phyloP scores from a whole-genome alignment of 148 eudicot species.

The Fagopyrum tataricum region DNA sequence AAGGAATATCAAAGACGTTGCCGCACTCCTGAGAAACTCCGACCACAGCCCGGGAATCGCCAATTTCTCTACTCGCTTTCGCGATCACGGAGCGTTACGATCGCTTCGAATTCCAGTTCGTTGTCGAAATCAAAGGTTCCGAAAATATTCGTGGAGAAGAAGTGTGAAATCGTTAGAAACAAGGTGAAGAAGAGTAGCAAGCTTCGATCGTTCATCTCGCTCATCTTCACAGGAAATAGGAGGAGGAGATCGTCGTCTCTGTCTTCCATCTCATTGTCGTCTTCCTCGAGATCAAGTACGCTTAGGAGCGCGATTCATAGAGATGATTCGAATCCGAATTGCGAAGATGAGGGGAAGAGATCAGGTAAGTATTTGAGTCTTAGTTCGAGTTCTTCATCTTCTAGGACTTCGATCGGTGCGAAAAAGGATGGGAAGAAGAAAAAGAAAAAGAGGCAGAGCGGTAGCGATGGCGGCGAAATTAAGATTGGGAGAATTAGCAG shows the following conservation, averaged over 20 bases:
- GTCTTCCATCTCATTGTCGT: background rate
- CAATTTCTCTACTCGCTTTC: background rate
- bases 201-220: constrained; percentile 7
- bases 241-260: constrained; percentile 5
- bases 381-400: background rate
- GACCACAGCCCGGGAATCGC: background rate
- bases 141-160: background rate
- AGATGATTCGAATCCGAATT: background rate
- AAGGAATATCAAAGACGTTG: background rate
- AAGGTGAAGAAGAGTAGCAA: background rate
- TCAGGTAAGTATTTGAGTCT: background rate
- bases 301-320: background rate
- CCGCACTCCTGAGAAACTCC: background rate
- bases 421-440: background rate
- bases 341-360: background rate
- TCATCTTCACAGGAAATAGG: background rate
- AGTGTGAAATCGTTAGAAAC: background rate
- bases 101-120: background rate
- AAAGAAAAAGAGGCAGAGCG: background rate
- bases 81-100: background rate
- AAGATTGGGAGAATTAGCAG: background rate
- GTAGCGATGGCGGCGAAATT: background rate
- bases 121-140: constrained; percentile 1
- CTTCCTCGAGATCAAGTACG: background rate
- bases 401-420: background rate